These are phyloP conservation scores for Cordyceps fumosorosea DNA, from an alignment of 2,329 filamentous ascomycete genomes.

Conservation along the genomic window DNA sequence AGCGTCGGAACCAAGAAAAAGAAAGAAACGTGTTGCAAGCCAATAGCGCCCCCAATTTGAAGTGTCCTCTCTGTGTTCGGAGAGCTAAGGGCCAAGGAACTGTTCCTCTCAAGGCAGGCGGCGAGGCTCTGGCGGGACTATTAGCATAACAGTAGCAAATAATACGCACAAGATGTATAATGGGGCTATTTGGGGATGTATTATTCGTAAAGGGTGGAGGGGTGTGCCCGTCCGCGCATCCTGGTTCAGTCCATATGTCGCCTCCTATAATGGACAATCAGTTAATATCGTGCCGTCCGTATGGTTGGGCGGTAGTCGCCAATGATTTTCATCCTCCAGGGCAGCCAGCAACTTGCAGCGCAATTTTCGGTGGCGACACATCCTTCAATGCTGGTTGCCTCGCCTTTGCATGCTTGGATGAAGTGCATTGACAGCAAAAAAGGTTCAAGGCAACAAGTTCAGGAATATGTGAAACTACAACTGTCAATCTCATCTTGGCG, in stretches of 20 bases:
- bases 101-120: background rate
- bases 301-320: background rate
- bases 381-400: background rate
- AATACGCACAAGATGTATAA: background rate
- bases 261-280: background rate
- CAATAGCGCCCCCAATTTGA: background rate
- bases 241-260: background rate
- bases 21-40: background rate
- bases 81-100: background rate
- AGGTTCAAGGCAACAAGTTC: background rate
- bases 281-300: background rate
- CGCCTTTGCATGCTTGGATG: background rate
- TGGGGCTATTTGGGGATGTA: background rate
- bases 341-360: background rate
- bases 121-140: background rate
- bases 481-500: slow-evolving; percentile 1
- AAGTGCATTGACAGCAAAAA: background rate
- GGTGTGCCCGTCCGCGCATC: slow-evolving; percentile 1
- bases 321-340: background rate
- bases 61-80: background rate
- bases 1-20: background rate
- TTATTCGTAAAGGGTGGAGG: background rate
- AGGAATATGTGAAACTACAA: slow-evolving; percentile 4
- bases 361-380: background rate
- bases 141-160: background rate